Evolutionary conservation across 768 basidiomycete genomes (phyloP), one percentile per base, ranked within the genome.

Genomic region (Clitopilus passeckerianus): DNA sequence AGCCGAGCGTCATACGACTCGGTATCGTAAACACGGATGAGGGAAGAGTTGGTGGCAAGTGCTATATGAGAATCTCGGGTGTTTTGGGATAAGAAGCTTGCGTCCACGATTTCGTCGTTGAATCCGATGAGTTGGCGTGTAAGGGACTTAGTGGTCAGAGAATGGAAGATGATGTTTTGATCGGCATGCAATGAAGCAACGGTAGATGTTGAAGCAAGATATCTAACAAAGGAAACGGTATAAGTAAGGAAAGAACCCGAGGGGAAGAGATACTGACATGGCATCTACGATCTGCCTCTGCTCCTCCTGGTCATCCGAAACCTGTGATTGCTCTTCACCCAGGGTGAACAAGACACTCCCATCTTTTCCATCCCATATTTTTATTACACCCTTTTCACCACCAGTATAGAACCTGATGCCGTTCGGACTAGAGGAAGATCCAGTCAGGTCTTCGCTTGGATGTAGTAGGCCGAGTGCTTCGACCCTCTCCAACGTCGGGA

Each of bases 51-150:
- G 41, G 97, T 96, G n/a, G 96, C 96, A 18, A 99, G 78, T 18
- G 96, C 97, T 33, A 98, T 75, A 65, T 92, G 88, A 1, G 86
- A 81, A 70, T 95, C 91, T 56, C 68, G 69, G 22, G 67, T 61
- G 41, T 54, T 22, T 62, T 59, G 30, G 30, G 54, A 34, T 60
- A 99, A 80, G 74, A 95, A 93, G 24, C 83, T 79, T 5, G 87
- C 84, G 66, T 98, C 97, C 55, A 98, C 90, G 64, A 98, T 95
- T 72, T 98, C 96, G 72, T 99, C 97, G 71, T 98, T 98, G 80
- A 90, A 99, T 0, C 97, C 97, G 66, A 98, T 87, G 64, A 98
- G 75, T 65, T 98, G 96, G 16, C 91, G 88, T 1, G 80, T 76
- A 23, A 91, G 74, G 8, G 80, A 75, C 33, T 80, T 80, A 0